Base-by-base conservation (phyloP, 2,329 filamentous ascomycete species). In the Trichoderma oligosporum region DNA sequence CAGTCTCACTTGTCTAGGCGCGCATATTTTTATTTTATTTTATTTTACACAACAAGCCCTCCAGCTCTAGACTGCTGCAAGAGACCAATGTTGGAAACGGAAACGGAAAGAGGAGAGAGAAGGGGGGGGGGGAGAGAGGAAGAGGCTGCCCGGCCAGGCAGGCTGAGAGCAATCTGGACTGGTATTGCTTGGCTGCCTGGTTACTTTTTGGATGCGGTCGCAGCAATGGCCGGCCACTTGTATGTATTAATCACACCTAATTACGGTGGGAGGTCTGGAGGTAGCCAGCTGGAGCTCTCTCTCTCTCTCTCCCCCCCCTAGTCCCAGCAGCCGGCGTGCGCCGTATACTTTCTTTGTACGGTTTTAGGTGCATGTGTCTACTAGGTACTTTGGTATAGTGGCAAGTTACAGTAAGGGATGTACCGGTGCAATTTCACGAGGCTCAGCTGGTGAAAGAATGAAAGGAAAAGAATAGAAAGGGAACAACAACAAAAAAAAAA, bases 101-200 rank as follows among this genome's bases (percentile, higher is more conserved):
- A 44, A 53, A 53, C 36, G 49, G 45, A 47, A 47, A 47, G 45
- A 29, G 44, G 45, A 31, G 12, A 20, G 20, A 20, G 16, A n/a
- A 24, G 45, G 45, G 44, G 45, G 46, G 12, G 22, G 20, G 31
- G 16, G 16, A 24, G 18, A 22, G 11, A 11, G 12, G 29, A 5
- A 47, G 9, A 31, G 20, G 41, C 22, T 14, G 31, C 12, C 31
- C 31, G 9, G 31, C 31, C n/a, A 35, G 31, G 31, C 31, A 35
- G 41, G 41, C 22, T 16, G 41, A 29, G 41, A 29, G 24, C 12
- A 44, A 24, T 27, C 18, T 18, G 41, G 24, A 24, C 41, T n/a
- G n/a, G n/a, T n/a, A n/a, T 29, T 41, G 36, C 25, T 41, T 42
- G 36, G 48, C 48, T 42, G 36, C 27, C 48, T 29, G 38, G 36